Evolutionary conservation across 2,329 filamentous ascomycete species (phyloP).

Genomic region (Aspergillus caelatus): DNA sequence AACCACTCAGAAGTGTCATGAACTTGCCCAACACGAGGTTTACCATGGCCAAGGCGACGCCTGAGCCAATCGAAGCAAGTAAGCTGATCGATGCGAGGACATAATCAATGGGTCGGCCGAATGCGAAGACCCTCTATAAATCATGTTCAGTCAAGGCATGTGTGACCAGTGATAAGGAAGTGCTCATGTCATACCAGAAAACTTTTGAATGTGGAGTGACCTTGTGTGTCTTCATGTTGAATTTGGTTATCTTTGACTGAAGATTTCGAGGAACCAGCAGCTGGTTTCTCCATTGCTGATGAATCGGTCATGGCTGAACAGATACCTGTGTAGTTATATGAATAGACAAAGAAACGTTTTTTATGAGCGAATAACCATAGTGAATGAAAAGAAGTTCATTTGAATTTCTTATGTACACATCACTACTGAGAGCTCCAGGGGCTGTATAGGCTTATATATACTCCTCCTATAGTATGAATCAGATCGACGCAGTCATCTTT

Average conservation of each 20-base stretch:
- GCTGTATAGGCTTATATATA: neutral
- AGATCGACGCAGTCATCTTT: neutral
- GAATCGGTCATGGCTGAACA: neutral
- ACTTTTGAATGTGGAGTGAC: neutral
- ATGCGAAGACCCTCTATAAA: conserved; percentile 12
- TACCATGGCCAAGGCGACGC: conserved; percentile 36
- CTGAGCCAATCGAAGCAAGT: conserved; percentile 25
- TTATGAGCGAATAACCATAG: neutral
- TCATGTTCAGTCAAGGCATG: neutral
- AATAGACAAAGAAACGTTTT: neutral
- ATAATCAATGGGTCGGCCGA: conserved; percentile 5
- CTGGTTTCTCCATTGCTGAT: neutral
- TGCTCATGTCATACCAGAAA: neutral
- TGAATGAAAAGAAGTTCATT: neutral
- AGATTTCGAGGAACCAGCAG: neutral
- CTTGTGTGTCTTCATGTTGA: neutral
- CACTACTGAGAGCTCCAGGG: neutral
- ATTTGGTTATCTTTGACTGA: neutral
- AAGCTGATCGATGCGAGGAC: conserved; percentile 5
- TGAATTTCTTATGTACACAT: neutral
- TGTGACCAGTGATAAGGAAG: neutral
- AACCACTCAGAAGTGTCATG: conserved; percentile 30
- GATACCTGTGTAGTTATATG: neutral
- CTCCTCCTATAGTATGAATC: neutral
- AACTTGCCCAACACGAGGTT: conserved; percentile 42